Base-by-base conservation (phyloP, 345 rosid species). In the Arabidopsis suecica region DNA sequence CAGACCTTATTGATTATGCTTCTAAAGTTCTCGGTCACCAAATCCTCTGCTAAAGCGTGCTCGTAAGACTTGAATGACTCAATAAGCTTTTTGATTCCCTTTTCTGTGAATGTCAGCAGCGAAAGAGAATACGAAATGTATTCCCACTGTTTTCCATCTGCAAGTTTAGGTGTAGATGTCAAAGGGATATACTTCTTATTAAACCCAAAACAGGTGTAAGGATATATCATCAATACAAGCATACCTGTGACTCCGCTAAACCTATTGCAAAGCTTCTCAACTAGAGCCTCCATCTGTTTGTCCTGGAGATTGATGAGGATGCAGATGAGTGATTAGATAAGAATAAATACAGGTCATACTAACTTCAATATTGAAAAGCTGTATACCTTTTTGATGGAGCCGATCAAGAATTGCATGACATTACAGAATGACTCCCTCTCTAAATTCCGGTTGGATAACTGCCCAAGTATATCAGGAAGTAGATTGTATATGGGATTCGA, bases 221-320 rank as follows among this genome's bases (percentile, higher is more conserved):
- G 16, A 58, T 62, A 14, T 69, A 9, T 18, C 51, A 55, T 51
- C 10, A 20, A 6, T 6, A 14, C 79, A 76, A 79, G 58, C 74
- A 42, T 82, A 90, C 99, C 98, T 83, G 93, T 85, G 77, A 87
- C 93, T 65, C 99, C 99, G 61, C 84, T 79, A 78, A 95, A 90
- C 84, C 99, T 85, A 73, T 95, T 88, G 91, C 99, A 95, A 57
- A 92, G 99, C 82, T 95, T 95, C 82, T 90, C 99, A 77, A 95
- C 96, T 70, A 95, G 93, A 69, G 97, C 82, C 68, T 95, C 99
- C 98, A 95, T 92, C 81, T 95, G 99, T 82, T 87, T 95, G 75
- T 95, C 99, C 98, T 95, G 81, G 64, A 79, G 44, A 80, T 44
- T 14, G 68, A 57, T 42, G 32, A 59, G 37, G 42, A 66, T 23